A percentile compares a stretch with the other conserved stretches of the same genome.
Evolutionary conservation across 2,329 filamentous ascomycete species (phyloP).

Genomic region (Penicillium sp.): DNA sequence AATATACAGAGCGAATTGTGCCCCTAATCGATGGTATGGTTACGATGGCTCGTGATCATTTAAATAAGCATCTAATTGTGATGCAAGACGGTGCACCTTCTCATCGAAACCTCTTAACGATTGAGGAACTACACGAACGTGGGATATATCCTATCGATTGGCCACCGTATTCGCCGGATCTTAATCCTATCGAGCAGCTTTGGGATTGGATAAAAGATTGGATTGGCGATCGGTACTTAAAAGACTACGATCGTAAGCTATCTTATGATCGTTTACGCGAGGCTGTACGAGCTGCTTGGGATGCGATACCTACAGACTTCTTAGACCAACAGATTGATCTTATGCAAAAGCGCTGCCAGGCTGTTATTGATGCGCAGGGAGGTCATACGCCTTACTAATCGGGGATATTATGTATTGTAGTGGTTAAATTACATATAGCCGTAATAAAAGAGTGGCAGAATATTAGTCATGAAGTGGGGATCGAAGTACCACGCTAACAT

Average conservation of each 20-base stretch:
- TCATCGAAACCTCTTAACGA: background rate
- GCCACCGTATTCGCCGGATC: conserved; percentile 13
- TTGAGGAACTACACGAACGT: background rate
- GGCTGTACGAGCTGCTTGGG: background rate
- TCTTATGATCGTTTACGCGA: background rate
- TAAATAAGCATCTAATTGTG: background rate
- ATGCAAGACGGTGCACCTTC: background rate
- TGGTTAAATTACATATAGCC: too few relatives aligned
- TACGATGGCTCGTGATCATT: background rate
- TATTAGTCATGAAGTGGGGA: too few relatives aligned
- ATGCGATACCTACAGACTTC: background rate
- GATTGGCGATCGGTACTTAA: conserved; percentile 5
- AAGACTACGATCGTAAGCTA: background rate
- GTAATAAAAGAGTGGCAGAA: too few relatives aligned
- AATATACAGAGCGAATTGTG: background rate
- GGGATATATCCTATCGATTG: background rate
- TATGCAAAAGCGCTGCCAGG: conserved; percentile 10
- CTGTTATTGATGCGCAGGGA: conserved; percentile 8
- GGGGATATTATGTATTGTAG: too few relatives aligned
- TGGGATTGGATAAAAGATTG: conserved; percentile 15
- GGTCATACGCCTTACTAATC: conserved; percentile 2
- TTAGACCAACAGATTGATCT: conserved; percentile 4
- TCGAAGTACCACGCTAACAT: too few relatives aligned
- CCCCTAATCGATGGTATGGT: background rate
- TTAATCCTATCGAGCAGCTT: conserved; percentile 13